These are phyloP conservation scores for Linum trigynum DNA, from an alignment of 345 rosid genomes.

Conservation along the genomic window DNA sequence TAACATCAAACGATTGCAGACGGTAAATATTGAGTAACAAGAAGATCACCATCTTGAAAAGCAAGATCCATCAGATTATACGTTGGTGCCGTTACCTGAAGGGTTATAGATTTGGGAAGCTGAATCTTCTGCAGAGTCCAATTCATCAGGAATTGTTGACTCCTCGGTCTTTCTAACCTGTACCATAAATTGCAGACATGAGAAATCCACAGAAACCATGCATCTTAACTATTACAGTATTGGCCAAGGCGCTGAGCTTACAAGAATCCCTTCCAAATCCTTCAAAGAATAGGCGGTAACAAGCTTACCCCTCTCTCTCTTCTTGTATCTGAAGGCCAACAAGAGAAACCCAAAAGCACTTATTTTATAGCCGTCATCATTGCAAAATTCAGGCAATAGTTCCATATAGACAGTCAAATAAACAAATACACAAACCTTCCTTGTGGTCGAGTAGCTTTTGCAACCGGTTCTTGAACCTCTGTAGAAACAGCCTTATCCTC, in stretches of 20 bases:
- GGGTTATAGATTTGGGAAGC: constrained; percentile 27
- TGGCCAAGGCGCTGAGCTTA: constrained; percentile 27
- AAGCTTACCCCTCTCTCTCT: constrained; percentile 83
- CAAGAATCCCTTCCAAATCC: constrained; percentile 92
- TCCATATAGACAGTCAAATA: not conserved
- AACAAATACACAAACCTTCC: constrained; percentile 57
- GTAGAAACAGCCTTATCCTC: constrained; percentile 21
- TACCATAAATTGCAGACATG: constrained; percentile 2
- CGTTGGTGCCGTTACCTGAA: constrained; percentile 33
- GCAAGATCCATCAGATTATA: not conserved
- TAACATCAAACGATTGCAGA: not conserved
- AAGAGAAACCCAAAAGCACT: not conserved
- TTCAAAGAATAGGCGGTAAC: constrained; percentile 66
- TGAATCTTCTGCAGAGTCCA: constrained; percentile 32
- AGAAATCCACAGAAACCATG: not conserved
- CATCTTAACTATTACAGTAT: not conserved
- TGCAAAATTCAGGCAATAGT: not conserved
- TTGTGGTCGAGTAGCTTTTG: constrained; percentile 71
- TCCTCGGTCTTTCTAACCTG: constrained; percentile 69
- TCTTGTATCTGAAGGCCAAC: constrained; percentile 43
- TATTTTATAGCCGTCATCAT: not conserved
- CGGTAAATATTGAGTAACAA: not conserved
- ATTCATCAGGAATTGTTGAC: constrained; percentile 23
- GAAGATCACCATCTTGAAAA: no score
- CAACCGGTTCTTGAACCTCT: constrained; percentile 29